These are phyloP conservation scores for Comarum palustre DNA, from an alignment of 306 rosid genomes.

Conservation along the genomic window DNA sequence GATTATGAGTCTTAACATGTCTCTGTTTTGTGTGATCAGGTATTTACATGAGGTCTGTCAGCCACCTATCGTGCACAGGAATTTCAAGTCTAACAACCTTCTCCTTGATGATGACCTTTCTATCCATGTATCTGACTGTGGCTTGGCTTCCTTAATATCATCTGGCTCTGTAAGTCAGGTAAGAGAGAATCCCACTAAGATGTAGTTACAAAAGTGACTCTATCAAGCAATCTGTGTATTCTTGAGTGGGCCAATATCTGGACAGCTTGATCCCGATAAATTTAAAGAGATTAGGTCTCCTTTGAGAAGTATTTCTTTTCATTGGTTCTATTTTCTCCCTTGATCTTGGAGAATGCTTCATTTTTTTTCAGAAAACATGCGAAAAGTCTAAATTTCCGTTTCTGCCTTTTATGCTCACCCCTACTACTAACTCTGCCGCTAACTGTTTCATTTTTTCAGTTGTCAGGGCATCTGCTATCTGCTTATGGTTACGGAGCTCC, in stretches of 20 bases:
- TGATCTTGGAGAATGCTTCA: not conserved
- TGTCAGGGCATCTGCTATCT: conserved; percentile 74
- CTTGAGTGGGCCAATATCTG: not conserved
- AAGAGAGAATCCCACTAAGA: conserved; percentile 13
- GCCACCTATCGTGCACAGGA: conserved; percentile 84
- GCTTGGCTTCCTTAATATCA: conserved; percentile 85
- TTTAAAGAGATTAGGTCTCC: not conserved
- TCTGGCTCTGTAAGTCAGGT: conserved; percentile 96
- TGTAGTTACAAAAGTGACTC: not conserved
- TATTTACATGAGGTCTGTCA: conserved; percentile 86
- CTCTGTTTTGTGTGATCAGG: conserved; percentile 44
- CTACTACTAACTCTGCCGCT: not conserved
- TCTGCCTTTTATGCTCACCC: not conserved
- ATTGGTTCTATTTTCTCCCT: not conserved
- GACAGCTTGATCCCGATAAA: not conserved
- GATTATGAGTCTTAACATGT: conserved; percentile 16
- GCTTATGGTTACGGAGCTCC: conserved; percentile 96
- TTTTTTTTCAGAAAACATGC: not conserved
- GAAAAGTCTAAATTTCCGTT: not conserved
- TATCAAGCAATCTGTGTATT: not conserved
- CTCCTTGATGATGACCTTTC: conserved; percentile 86
- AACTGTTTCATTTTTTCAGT: conserved; percentile 44
- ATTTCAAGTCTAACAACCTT: conserved; percentile 84
- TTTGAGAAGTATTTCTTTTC: too few species aligned
- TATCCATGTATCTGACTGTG: conserved; percentile 82